Conservation (phyloP, 495 filamentous ascomycete species). For the Penicillium ucsense region DNA sequence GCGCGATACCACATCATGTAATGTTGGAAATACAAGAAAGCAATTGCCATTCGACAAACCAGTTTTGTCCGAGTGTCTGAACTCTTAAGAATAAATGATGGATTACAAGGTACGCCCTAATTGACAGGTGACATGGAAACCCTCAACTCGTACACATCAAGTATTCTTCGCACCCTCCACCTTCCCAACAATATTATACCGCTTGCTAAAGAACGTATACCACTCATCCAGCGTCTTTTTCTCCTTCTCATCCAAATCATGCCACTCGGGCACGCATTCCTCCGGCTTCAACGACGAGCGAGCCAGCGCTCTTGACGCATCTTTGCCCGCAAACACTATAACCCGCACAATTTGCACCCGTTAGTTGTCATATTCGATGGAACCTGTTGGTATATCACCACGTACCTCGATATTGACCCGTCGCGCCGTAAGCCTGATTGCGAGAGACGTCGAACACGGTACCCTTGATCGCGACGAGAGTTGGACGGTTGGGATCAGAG, state of each 20-base stretch:
- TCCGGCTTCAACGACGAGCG: conserved; percentile 77
- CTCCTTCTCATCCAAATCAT: conserved; percentile 77
- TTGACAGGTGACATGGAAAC: too few species aligned
- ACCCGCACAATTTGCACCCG: background rate
- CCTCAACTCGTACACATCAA: background rate
- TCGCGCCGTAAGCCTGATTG: conserved; percentile 76
- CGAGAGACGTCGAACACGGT: conserved; percentile 87
- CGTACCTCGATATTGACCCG: conserved; percentile 76
- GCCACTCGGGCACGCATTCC: conserved; percentile 77
- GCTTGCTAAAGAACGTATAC: conserved; percentile 90
- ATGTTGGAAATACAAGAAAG: conserved; percentile 10
- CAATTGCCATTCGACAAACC: conserved; percentile 10
- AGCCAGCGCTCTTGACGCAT: conserved; percentile 81
- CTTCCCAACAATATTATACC: conserved; percentile 86
- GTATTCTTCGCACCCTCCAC: conserved; percentile 44
- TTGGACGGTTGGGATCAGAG: conserved; percentile 56
- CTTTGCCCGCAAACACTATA: conserved; percentile 88
- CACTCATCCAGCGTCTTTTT: conserved; percentile 80
- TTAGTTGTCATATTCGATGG: too few species aligned
- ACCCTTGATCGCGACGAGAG: conserved; percentile 93
- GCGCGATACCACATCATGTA: conserved; percentile 14
- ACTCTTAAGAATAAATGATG: too few species aligned
- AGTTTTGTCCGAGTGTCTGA: too few species aligned
- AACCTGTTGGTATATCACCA: background rate
- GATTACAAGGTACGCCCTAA: too few species aligned